Conservation (phyloP, 495 filamentous ascomycete genomes). For the Pseudevernia furfuracea region DNA sequence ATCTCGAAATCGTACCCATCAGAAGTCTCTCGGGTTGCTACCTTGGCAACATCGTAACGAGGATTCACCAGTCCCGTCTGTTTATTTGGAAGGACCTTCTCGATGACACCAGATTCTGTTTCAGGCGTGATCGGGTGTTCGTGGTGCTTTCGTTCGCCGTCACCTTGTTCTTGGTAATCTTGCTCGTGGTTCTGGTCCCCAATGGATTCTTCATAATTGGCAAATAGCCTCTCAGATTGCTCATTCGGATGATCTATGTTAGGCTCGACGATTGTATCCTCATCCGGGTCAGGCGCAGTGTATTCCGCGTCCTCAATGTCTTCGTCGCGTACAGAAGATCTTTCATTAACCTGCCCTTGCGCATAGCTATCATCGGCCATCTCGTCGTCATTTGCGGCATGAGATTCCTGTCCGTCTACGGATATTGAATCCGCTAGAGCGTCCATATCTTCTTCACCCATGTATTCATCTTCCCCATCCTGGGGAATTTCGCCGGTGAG, state of each 20-base stretch:
- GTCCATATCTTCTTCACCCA: conserved; percentile 44
- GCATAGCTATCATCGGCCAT: conserved; percentile 44
- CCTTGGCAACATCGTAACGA: background rate
- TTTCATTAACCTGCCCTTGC: conserved; percentile 3
- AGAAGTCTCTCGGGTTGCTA: background rate
- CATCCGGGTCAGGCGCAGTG: conserved; percentile 6
- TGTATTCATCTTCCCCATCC: conserved; percentile 54
- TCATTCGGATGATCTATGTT: background rate
- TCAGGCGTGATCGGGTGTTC: background rate
- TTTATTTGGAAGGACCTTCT: background rate
- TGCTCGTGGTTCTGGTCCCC: background rate
- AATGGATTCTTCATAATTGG: background rate
- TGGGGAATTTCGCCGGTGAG: conserved; percentile 46
- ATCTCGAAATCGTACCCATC: background rate
- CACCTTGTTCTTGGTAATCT: background rate
- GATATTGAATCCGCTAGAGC: conserved; percentile 30
- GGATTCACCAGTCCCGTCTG: background rate
- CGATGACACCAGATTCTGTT: background rate
- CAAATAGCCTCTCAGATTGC: background rate
- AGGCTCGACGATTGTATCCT: conserved; percentile 20
- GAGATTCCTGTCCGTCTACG: conserved; percentile 25
- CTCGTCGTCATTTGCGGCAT: conserved; percentile 38
- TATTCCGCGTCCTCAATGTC: conserved; percentile 12
- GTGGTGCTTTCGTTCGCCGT: background rate
- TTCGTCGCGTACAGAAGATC: conserved; percentile 15